Conservation (phyloP, 2,329 filamentous ascomycete genomes). For the Paraphoma sp. region DNA sequence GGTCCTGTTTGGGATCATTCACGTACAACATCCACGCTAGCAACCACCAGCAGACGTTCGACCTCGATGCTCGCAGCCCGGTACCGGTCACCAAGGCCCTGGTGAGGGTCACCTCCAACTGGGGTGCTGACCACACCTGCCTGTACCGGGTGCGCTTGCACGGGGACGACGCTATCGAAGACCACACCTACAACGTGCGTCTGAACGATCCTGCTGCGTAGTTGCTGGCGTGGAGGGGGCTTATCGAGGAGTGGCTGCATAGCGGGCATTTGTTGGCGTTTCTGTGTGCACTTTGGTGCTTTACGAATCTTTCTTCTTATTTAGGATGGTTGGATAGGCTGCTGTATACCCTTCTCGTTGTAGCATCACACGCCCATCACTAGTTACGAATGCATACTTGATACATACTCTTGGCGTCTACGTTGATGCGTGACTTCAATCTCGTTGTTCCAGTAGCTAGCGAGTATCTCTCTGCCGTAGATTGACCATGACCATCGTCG, state of each 20-base stretch:
- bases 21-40: slow-evolving; percentile 50
- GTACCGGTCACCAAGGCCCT: slow-evolving; percentile 42
- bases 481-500: too few relatives aligned
- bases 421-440: not conserved
- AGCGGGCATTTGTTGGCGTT: slow-evolving; percentile 8
- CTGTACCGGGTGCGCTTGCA: slow-evolving; percentile 55
- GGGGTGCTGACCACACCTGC: slow-evolving; percentile 54
- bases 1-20: slow-evolving; percentile 50
- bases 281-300: slow-evolving; percentile 2
- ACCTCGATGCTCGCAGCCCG: slow-evolving; percentile 39
- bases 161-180: slow-evolving; percentile 38
- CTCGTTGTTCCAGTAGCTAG: not conserved
- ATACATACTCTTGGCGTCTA: not conserved
- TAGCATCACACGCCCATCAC: not conserved
- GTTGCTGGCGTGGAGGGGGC: slow-evolving; percentile 4
- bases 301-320: not conserved
- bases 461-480: not conserved
- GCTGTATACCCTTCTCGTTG: slow-evolving; percentile 9
- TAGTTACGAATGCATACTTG: slow-evolving; percentile 1
- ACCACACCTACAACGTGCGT: slow-evolving; percentile 23
- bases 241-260: not conserved
- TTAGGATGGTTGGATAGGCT: slow-evolving; percentile 3
- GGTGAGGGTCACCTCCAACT: slow-evolving; percentile 52
- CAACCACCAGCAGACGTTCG: slow-evolving; percentile 53
- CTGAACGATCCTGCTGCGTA: slow-evolving; percentile 20